Evolutionary conservation across 768 basidiomycete species (phyloP).

Genomic region (Termitomyces sp.): DNA sequence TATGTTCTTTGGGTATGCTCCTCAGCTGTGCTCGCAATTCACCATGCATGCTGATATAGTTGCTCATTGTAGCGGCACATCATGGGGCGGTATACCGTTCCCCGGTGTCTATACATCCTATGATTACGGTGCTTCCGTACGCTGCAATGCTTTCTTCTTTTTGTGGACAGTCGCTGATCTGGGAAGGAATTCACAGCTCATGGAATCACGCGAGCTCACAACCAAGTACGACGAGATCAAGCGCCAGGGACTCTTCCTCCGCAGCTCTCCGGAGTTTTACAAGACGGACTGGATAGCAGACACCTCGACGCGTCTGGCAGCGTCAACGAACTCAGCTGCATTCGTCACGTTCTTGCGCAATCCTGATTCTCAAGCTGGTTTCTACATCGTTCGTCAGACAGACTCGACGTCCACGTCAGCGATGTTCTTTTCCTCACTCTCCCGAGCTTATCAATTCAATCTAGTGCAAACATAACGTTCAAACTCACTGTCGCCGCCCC

Average conservation of each 20-base stretch:
- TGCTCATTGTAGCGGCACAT: slow-evolving; percentile 58
- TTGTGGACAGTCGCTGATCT: background rate
- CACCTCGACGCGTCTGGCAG: slow-evolving; percentile 40
- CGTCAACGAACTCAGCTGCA: slow-evolving; percentile 36
- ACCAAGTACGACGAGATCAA: slow-evolving; percentile 76
- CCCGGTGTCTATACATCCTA: slow-evolving; percentile 77
- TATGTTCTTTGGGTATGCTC: slow-evolving; percentile 70
- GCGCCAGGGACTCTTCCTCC: slow-evolving; percentile 70
- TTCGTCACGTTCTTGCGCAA: slow-evolving; percentile 64
- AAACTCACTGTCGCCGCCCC: slow-evolving; percentile 54
- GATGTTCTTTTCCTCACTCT: background rate
- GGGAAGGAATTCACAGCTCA: slow-evolving; percentile 28
- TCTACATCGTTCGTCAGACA: slow-evolving; percentile 65
- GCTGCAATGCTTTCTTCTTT: background rate
- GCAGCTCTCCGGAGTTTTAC: slow-evolving; percentile 73
- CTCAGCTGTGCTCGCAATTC: background rate
- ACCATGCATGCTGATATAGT: background rate
- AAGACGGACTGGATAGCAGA: slow-evolving; percentile 75
- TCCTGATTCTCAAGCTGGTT: slow-evolving; percentile 58
- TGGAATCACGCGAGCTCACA: slow-evolving; percentile 61
- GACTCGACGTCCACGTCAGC: slow-evolving; percentile 64
- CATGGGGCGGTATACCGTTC: slow-evolving; percentile 79
- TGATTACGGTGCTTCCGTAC: slow-evolving; percentile 68
- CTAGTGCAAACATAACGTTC: slow-evolving; percentile 47
- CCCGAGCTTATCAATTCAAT: background rate